Evolutionary conservation across 1,284 basidiomycete species (phyloP), one percentile per base, ranked within the genome.

Genomic region (Agaricales sp.): DNA sequence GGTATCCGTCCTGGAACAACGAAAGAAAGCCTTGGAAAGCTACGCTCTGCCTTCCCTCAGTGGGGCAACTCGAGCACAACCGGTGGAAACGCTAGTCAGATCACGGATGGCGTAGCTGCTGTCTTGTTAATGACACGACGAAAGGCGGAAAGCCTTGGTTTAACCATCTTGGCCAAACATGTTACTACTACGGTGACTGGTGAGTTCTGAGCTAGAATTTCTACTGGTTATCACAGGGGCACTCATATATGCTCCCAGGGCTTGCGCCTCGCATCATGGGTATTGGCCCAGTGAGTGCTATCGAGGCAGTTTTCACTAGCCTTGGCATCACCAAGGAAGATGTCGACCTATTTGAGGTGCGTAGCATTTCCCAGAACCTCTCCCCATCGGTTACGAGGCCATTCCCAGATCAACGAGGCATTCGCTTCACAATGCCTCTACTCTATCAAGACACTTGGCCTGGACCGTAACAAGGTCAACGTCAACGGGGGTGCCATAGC

Each of bases 401-500:
- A 19, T 13, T 24, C n/a, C n/a, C 49, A 89, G 84, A 84, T 92
- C 60, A 97, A 97, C 66, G 92, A 96, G 64, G 91, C 91, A 0
- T 93, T 93, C 57, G 88, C 91, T 6, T 92, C 88, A 0, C 89
- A 92, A 70, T 88, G 80, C 49, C 79, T 92, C 18, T 92, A 95
- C 67, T 82, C 80, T 48, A 70, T 92, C 43, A 79, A 85, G 54
- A 71, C 81, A 59, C 75, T 96, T 25, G 75, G 74, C 23, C 68
- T 96, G n/a, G 73, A 80, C 55, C 67, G 69, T 23, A 74, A 77
- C 47, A 81, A 87, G 70, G 85, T 93, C 45, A 93, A 95, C 60
- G 87, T 92, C 12, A 87, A 91, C 56, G 92, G 92, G 23, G 92
- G 93, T 0, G 92, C 90, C 0, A 92, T 92, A 56, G 91, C 90